phyloP scores from a whole-genome alignment of 495 filamentous ascomycete species.

The Tuber brumale region DNA sequence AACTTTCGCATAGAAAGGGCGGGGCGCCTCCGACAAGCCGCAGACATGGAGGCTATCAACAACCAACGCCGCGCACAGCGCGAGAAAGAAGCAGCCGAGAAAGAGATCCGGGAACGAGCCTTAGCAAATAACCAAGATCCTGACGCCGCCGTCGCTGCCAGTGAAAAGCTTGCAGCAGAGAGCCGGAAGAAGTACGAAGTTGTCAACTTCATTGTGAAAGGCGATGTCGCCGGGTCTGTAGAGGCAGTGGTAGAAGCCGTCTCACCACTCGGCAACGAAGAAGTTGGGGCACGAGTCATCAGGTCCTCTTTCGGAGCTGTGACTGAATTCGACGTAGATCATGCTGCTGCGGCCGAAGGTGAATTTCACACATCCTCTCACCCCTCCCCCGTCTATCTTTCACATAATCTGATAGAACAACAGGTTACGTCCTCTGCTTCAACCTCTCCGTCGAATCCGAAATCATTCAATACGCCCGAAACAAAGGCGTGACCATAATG shows the following conservation, averaged over 20 bases:
- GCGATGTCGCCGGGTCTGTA: constrained; percentile 84
- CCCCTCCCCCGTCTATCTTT: neutral
- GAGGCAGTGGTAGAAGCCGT: constrained; percentile 78
- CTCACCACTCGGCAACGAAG: constrained; percentile 68
- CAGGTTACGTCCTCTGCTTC: constrained; percentile 70
- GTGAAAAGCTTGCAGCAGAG: constrained; percentile 22
- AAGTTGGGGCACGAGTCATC: constrained; percentile 70
- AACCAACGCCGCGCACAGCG: constrained; percentile 53
- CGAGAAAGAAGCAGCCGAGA: constrained; percentile 48
- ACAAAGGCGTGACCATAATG: constrained; percentile 63
- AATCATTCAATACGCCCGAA: constrained; percentile 63
- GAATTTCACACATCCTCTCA: neutral
- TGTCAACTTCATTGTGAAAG: constrained; percentile 83
- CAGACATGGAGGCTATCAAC: constrained; percentile 72
- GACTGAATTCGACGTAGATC: constrained; percentile 81
- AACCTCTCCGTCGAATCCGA: constrained; percentile 64
- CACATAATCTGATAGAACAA: constrained; percentile 6
- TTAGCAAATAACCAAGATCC: constrained; percentile 37
- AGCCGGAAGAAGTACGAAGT: constrained; percentile 47
- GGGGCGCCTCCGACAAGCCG: constrained; percentile 51
- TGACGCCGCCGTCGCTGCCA: constrained; percentile 17
- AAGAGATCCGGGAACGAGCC: constrained; percentile 41
- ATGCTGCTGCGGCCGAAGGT: constrained; percentile 62
- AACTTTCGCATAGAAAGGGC: constrained; percentile 61
- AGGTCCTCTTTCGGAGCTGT: constrained; percentile 71